Conservation (phyloP, 371 early-diverging fungal species). For the Actinomucor elegans region DNA sequence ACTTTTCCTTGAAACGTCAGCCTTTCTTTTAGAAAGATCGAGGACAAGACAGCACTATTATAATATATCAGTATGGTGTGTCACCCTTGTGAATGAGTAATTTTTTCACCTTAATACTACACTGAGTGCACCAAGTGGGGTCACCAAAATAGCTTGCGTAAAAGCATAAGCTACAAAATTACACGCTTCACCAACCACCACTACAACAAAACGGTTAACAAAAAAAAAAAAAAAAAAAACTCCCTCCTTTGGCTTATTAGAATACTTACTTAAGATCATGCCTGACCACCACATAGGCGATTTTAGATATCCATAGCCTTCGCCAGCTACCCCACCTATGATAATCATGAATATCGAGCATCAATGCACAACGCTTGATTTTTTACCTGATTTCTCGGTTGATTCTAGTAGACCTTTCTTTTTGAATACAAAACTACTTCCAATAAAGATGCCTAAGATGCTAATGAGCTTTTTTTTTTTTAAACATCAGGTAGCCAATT, state of each 20-base stretch:
- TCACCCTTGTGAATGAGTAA: too few species aligned
- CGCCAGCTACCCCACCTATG: conserved; percentile 62
- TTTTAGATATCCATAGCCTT: conserved; percentile 81
- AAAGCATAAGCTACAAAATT: conserved; percentile 97
- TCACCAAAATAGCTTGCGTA: conserved; percentile 93
- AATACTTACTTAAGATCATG: conserved; percentile 72
- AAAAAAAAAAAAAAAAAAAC: not conserved
- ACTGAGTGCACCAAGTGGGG: conserved; percentile 91
- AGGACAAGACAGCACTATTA: conserved; percentile 83
- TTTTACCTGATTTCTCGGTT: conserved; percentile 54
- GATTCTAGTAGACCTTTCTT: conserved; percentile 89
- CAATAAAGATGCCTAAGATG: conserved; percentile 78
- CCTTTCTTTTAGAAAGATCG: conserved; percentile 84
- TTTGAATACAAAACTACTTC: conserved; percentile 88
- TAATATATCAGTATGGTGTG: too few species aligned
- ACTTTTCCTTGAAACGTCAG: conserved; percentile 83
- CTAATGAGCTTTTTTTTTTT: not conserved
- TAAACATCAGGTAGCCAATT: not conserved
- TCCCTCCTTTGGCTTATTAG: too few species aligned
- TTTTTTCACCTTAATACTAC: conserved; percentile 52
- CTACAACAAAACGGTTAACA: conserved; percentile 35
- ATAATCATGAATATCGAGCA: not conserved
- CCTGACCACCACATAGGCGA: conserved; percentile 95
- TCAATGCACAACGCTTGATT: not conserved
- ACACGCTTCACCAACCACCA: conserved; percentile 83